Evolutionary conservation across 2,329 filamentous ascomycete genomes (phyloP).

Genomic region (Pochonia chlamydosporia): DNA sequence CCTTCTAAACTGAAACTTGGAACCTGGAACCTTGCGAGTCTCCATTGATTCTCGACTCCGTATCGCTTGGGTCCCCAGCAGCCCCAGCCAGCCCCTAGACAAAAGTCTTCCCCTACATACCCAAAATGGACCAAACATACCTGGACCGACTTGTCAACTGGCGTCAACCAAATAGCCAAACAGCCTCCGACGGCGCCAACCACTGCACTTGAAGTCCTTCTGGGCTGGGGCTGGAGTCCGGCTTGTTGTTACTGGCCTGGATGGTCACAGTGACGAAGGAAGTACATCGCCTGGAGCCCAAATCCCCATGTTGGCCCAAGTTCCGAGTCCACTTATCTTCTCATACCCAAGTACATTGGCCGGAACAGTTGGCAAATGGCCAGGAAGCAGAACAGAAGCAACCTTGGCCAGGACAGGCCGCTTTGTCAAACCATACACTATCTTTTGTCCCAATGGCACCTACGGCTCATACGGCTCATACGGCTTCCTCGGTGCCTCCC

Average conservation of each 20-base stretch:
- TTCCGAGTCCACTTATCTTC: neutral
- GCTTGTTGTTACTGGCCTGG: neutral
- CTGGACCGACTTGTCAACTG: too few species aligned
- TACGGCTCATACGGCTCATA: neutral
- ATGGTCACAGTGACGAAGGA: neutral
- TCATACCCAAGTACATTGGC: neutral
- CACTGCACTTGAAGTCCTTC: too few species aligned
- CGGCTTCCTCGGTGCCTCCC: neutral
- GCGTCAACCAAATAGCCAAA: too few species aligned
- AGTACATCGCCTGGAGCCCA: neutral
- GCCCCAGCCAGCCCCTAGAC: slow-evolving; percentile 4
- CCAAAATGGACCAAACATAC: too few species aligned
- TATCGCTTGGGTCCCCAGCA: slow-evolving; percentile 5
- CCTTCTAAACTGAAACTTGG: slow-evolving; percentile 6
- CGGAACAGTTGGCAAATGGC: neutral
- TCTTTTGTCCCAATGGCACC: neutral
- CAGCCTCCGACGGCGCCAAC: too few species aligned
- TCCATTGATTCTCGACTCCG: slow-evolving; percentile 7
- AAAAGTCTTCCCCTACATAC: neutral
- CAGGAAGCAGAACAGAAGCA: too few species aligned
- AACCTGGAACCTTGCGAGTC: slow-evolving; percentile 10
- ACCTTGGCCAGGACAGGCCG: neutral
- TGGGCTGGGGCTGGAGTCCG: too few species aligned
- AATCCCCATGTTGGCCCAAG: neutral
- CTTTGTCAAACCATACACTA: neutral